A percentile compares a stretch with the other conserved stretches of the same genome.
phyloP scores from a whole-genome alignment of 768 basidiomycete species.

The Rhodotorula kratochvilovae region DNA sequence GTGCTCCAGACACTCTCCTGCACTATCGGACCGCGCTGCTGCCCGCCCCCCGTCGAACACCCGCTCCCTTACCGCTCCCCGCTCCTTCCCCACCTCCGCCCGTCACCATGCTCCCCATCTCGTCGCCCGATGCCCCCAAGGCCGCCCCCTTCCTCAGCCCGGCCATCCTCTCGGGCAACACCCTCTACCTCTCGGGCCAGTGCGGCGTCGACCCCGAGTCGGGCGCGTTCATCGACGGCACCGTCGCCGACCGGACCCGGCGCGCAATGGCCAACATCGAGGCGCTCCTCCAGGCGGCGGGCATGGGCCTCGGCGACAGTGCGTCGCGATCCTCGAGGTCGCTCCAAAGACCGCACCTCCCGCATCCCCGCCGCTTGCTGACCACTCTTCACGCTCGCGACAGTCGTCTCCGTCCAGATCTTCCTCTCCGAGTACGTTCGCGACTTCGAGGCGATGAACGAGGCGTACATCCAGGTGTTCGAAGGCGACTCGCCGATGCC shows the following conservation, averaged over 20 bases:
- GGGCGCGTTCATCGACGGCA: background rate
- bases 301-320: background rate
- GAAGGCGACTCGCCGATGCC: background rate
- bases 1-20: too few relatives aligned
- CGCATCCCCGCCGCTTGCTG: too few relatives aligned
- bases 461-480: background rate
- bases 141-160: background rate
- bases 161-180: background rate
- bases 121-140: background rate
- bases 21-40: too few relatives aligned
- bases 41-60: rapidly evolving
- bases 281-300: background rate
- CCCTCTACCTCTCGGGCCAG: background rate
- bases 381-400: too few relatives aligned
- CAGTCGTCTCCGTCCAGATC: background rate
- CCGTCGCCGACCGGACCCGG: background rate
- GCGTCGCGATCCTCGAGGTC: background rate
- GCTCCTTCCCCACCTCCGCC: too few relatives aligned
- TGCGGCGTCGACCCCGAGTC: background rate
- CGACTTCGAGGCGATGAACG: slow-evolving; percentile 1
- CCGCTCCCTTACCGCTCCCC: background rate
- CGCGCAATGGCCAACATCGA: background rate
- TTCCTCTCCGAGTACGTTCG: background rate
- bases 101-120: background rate
- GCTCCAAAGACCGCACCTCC: background rate